Conservation (phyloP, 768 basidiomycete genomes). For the Filobasidium floriforme region DNA sequence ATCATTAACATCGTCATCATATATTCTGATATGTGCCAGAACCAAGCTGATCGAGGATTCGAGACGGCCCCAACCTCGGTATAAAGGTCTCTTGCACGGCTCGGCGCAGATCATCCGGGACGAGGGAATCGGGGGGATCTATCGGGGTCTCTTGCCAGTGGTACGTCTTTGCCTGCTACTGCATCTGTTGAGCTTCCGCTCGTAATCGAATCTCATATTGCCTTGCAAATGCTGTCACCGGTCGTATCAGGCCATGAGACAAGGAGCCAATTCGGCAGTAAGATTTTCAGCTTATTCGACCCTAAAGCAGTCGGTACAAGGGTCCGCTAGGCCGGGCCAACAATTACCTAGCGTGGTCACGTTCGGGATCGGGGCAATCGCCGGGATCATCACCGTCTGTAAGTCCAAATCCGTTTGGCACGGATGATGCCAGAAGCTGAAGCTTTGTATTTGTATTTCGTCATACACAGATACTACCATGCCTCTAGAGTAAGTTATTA, state of each 20-base stretch:
- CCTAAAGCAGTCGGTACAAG: slow-evolving; percentile 85
- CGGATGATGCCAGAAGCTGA: slow-evolving; percentile 51
- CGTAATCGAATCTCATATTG: not conserved
- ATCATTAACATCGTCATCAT: not conserved
- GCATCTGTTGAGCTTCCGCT: slow-evolving; percentile 47
- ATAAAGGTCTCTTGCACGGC: slow-evolving; percentile 79
- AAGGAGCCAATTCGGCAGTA: slow-evolving; percentile 95
- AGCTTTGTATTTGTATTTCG: not conserved
- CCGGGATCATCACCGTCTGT: slow-evolving; percentile 91
- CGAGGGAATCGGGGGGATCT: slow-evolving; percentile 69
- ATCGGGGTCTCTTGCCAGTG: slow-evolving; percentile 87
- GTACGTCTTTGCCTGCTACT: slow-evolving; percentile 35
- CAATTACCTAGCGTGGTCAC: slow-evolving; percentile 78
- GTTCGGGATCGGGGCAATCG: slow-evolving; percentile 86
- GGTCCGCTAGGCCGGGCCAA: slow-evolving; percentile 72
- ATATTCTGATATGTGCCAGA: slow-evolving; percentile 54
- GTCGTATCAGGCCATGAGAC: slow-evolving; percentile 78
- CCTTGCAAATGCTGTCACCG: not conserved
- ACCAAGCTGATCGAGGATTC: slow-evolving; percentile 96
- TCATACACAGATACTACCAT: slow-evolving; percentile 38
- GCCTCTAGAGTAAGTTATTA: slow-evolving; percentile 45
- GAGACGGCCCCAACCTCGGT: slow-evolving; percentile 73
- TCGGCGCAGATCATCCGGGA: slow-evolving; percentile 68
- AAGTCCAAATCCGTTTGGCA: slow-evolving; percentile 48
- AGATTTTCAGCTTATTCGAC: slow-evolving; percentile 93